Conservation (phyloP, 2,329 filamentous ascomycete genomes). For the Scleromitrula shiraiana region DNA sequence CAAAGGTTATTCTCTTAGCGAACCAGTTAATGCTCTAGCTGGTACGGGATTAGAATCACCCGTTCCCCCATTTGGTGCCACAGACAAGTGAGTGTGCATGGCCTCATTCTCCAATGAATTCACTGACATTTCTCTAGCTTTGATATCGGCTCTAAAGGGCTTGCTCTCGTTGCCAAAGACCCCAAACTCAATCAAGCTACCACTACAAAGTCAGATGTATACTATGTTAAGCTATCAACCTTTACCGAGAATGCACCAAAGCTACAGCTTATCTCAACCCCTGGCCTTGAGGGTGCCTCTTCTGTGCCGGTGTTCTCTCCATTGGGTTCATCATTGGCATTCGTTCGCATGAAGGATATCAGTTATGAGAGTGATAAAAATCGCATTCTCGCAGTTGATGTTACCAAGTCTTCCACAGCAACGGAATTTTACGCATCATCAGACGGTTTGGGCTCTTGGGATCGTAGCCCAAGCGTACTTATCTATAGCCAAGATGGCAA, state of each 20-base stretch:
- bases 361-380: conserved; percentile 76
- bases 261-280: conserved; percentile 15
- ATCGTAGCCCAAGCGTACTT: conserved; percentile 41
- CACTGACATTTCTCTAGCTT: conserved; percentile 11
- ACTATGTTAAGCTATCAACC: conserved; percentile 19
- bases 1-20: conserved; percentile 18
- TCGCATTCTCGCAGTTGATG: conserved; percentile 53
- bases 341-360: conserved; percentile 65
- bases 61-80: conserved; percentile 16
- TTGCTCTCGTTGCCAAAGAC: conserved; percentile 20
- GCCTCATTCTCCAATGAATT: background rate
- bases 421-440: conserved; percentile 51
- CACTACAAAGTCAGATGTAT: conserved; percentile 20
- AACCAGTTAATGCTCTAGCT: conserved; percentile 21
- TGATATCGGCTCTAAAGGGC: conserved; percentile 15
- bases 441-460: conserved; percentile 54
- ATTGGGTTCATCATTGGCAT: conserved; percentile 60
- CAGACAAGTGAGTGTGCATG: conserved; percentile 14
- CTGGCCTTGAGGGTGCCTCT: conserved; percentile 20
- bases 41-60: conserved; percentile 22
- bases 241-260: conserved; percentile 15
- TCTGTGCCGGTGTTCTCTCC: conserved; percentile 56
- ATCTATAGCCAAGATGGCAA: conserved; percentile 39
- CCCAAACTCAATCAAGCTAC: conserved; percentile 16
- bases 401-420: conserved; percentile 45